These are phyloP conservation scores for Nakaseomyces glabratus DNA, from an alignment of 1,139 yeast genomes.

Conservation along the genomic window DNA sequence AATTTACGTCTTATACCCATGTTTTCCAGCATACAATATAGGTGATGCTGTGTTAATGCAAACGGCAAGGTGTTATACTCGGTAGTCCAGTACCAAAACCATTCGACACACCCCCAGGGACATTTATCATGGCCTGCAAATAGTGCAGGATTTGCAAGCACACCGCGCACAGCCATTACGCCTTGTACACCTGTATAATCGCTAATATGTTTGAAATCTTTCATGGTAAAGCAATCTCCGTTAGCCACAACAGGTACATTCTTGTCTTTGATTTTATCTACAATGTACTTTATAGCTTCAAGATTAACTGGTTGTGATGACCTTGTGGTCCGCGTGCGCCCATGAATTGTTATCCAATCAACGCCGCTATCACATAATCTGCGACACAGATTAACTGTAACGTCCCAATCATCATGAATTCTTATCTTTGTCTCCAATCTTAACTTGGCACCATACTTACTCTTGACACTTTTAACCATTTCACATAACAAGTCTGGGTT, in stretches of 20 bases:
- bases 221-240: conserved; percentile 75
- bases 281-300: conserved; percentile 67
- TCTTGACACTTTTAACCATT: conserved; percentile 79
- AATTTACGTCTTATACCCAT: conserved; percentile 43
- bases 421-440: conserved; percentile 87
- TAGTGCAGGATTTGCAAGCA: conserved; percentile 75
- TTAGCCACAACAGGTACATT: conserved; percentile 82
- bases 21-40: conserved; percentile 73
- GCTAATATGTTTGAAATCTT: conserved; percentile 55
- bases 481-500: conserved; percentile 71
- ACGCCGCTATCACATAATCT: conserved; percentile 80
- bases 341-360: conserved; percentile 90
- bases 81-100: conserved; percentile 68
- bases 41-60: conserved; percentile 76
- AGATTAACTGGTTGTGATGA: conserved; percentile 75
- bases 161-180: conserved; percentile 91
- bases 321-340: conserved; percentile 76
- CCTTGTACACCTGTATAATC: conserved; percentile 74
- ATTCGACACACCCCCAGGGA: conserved; percentile 88
- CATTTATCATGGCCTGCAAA: conserved; percentile 65
- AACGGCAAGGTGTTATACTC: conserved; percentile 72
- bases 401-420: conserved; percentile 64
- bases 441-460: conserved; percentile 55
- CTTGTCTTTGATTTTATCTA: conserved; percentile 39
- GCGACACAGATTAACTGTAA: conserved; percentile 65